Evolutionary conservation across 257 asterid species (phyloP).

Genomic region (Gentiana straminea): DNA sequence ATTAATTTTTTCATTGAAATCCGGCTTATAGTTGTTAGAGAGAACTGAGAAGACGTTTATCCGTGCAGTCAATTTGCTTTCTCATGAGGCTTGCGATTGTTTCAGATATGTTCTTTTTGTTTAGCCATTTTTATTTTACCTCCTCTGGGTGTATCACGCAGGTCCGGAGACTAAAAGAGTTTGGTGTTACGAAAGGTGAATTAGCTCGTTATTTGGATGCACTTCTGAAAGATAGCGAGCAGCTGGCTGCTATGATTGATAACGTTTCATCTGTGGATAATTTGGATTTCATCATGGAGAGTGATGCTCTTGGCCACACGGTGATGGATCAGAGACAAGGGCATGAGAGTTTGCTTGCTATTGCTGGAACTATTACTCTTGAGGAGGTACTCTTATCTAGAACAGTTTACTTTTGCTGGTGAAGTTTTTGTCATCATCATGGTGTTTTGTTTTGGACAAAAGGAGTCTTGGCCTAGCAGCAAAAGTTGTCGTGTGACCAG

Average conservation of each 20-base stretch:
- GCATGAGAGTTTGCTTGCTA: constrained; percentile 81
- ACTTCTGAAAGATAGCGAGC: constrained; percentile 91
- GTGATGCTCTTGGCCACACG: constrained; percentile 93
- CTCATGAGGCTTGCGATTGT: constrained; percentile 1
- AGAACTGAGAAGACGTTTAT: neutral
- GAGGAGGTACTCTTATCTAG: constrained; percentile 57
- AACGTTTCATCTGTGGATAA: constrained; percentile 96
- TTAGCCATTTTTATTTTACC: too few relatives aligned
- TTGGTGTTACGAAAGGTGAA: constrained; percentile 98
- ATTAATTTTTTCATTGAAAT: neutral
- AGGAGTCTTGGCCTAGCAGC: too few relatives aligned
- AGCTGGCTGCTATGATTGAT: constrained; percentile 97
- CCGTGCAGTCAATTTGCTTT: neutral
- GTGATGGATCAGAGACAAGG: constrained; percentile 99
- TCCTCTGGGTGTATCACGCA: constrained; percentile 11
- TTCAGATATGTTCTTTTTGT: too few relatives aligned
- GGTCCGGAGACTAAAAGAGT: constrained; percentile 98
- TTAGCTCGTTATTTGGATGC: constrained; percentile 93
- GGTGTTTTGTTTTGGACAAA: neutral
- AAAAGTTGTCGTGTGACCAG: too few relatives aligned
- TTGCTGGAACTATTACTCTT: constrained; percentile 86
- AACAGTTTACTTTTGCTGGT: neutral
- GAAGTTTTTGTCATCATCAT: neutral
- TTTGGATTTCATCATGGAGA: constrained; percentile 93
- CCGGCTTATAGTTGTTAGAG: neutral